These are phyloP conservation scores for Fraxinus sp. DNA, from an alignment of 305 asterid species.

Conservation along the genomic window DNA sequence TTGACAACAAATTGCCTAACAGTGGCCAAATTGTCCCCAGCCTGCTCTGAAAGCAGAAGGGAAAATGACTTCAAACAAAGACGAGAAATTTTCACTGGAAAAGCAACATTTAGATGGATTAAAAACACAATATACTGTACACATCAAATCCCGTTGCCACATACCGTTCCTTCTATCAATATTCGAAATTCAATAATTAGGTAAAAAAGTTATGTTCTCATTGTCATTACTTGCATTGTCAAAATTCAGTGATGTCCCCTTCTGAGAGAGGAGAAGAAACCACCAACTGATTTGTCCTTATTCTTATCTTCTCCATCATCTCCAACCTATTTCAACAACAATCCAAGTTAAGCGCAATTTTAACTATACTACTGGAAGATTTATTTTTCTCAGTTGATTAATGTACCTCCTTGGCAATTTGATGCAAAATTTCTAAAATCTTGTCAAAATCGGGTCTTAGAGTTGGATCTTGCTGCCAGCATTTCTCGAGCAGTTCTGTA, in stretches of 20 bases:
- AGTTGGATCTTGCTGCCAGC: conserved; percentile 92
- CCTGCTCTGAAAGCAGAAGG: background rate
- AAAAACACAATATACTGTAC: background rate
- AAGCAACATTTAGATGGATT: background rate
- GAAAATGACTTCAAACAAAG: background rate
- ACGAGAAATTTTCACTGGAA: background rate
- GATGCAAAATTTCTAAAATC: conserved; percentile 57
- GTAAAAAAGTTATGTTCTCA: background rate
- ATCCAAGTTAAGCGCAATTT: background rate
- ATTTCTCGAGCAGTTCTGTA: conserved; percentile 78
- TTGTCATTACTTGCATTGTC: background rate
- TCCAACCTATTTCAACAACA: conserved; percentile 53
- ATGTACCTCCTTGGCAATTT: conserved; percentile 72
- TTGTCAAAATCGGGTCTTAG: conserved; percentile 78
- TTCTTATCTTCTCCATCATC: conserved; percentile 64
- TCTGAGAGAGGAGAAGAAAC: conserved; percentile 70
- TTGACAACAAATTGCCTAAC: no score
- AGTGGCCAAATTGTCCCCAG: background rate
- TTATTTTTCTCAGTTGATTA: background rate
- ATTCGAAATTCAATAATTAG: background rate
- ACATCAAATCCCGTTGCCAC: background rate
- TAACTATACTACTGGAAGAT: background rate
- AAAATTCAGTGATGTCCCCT: conserved; percentile 45
- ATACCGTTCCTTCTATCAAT: background rate
- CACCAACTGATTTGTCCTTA: conserved; percentile 71